Evolutionary conservation across 1,139 yeast species (phyloP).

Genomic region (Chernovozyma aurita): DNA sequence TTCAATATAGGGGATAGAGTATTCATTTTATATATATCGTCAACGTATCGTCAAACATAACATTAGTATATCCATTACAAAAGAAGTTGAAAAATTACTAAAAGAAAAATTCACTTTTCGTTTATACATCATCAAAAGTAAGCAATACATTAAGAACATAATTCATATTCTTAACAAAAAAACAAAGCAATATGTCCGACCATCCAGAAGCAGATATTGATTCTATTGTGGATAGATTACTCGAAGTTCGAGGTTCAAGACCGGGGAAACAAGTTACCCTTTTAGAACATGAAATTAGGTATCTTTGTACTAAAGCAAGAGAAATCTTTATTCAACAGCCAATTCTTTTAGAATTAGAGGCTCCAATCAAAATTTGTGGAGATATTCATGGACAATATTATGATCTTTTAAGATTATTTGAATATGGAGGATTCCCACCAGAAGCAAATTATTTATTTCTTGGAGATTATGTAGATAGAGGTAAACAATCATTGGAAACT

Average conservation of each 20-base stretch:
- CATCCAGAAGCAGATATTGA: conserved; percentile 93
- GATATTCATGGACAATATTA: conserved; percentile 98
- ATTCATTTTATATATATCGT: too few relatives aligned
- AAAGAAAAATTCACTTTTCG: too few relatives aligned
- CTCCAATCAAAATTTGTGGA: conserved; percentile 92
- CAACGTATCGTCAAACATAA: too few relatives aligned
- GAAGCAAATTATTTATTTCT: conserved; percentile 92
- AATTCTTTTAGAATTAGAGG: conserved; percentile 88
- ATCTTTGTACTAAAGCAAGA: conserved; percentile 94
- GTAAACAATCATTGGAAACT: conserved; percentile 93
- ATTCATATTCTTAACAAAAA: too few relatives aligned
- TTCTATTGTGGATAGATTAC: conserved; percentile 91
- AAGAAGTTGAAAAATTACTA: too few relatives aligned
- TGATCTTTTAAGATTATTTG: conserved; percentile 89
- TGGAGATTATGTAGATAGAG: conserved; percentile 98
- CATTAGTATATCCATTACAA: too few relatives aligned
- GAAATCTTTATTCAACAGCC: conserved; percentile 98
- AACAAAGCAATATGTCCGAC: conserved; percentile 32
- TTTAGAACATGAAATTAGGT: conserved; percentile 91
- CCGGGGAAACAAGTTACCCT: conserved; percentile 96
- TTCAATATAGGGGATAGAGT: too few relatives aligned
- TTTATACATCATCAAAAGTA: too few relatives aligned
- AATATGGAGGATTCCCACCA: conserved; percentile 99
- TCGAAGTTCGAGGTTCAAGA: conserved; percentile 96
- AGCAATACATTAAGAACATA: too few relatives aligned